Conservation (phyloP, 108 stramenopile species). For the Nannochloropsis granulata region DNA sequence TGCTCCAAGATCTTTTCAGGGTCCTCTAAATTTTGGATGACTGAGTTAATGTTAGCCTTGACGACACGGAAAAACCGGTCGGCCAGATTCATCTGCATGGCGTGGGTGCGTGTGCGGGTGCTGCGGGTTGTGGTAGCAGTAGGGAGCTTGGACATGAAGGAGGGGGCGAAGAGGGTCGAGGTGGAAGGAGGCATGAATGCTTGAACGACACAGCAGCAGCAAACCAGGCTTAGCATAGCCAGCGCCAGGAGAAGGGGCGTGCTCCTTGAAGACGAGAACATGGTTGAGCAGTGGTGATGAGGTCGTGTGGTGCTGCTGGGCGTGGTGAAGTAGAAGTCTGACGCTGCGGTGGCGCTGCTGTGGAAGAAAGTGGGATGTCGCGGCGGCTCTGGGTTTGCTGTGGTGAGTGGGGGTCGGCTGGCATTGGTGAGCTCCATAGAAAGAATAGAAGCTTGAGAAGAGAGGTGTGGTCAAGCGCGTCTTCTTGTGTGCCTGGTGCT, state of each 20-base stretch:
- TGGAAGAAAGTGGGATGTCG: no score
- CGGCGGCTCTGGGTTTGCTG: no score
- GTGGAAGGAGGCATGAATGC: not conserved
- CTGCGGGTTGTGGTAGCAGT: not conserved
- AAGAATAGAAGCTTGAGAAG: no score
- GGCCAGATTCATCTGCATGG: conserved; percentile 33
- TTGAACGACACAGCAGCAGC: not conserved
- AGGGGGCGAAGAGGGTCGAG: not conserved
- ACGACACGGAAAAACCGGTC: conserved; percentile 38
- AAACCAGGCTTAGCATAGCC: not conserved
- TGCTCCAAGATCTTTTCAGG: conserved; percentile 92
- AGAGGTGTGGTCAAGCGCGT: no score
- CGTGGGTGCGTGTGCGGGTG: not conserved
- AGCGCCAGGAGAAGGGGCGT: not conserved
- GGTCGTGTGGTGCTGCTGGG: no score
- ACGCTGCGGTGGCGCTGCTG: no score
- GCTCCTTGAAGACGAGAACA: no score
- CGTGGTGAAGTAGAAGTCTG: no score
- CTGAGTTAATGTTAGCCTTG: conserved; percentile 68
- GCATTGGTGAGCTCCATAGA: no score
- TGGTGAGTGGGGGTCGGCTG: no score
- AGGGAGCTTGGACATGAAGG: not conserved
- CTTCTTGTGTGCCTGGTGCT: no score
- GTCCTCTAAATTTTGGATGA: conserved; percentile 74
- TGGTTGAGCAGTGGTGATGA: no score